phyloP scores from a whole-genome alignment of 345 rosid genomes.

The Turritis glabra region DNA sequence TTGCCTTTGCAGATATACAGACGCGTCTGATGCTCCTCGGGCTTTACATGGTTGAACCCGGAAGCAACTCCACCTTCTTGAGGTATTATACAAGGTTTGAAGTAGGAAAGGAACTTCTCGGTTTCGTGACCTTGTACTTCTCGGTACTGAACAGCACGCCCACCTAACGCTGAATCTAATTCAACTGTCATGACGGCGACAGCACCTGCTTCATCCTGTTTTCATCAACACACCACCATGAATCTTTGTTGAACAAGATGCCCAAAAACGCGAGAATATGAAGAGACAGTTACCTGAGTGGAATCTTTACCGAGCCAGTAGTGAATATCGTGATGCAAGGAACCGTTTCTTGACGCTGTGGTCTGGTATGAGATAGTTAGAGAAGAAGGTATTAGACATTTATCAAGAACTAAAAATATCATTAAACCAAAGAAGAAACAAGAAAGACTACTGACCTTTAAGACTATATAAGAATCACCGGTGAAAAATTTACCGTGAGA shows the following conservation, averaged over 20 bases:
- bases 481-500: slow-evolving; percentile 83
- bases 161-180: slow-evolving; percentile 98
- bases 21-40: slow-evolving; percentile 75
- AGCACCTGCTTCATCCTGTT: slow-evolving; percentile 93
- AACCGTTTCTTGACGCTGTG: slow-evolving; percentile 67
- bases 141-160: slow-evolving; percentile 98
- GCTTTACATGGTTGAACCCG: slow-evolving; percentile 80
- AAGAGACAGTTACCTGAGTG: slow-evolving; percentile 54
- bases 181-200: slow-evolving; percentile 93
- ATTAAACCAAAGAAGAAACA: slow-evolving; percentile 8
- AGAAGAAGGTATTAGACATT: background rate
- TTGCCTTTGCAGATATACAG: slow-evolving; percentile 92
- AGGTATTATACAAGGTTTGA: slow-evolving; percentile 97
- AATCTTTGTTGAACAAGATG: background rate
- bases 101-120: slow-evolving; percentile 89
- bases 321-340: slow-evolving; percentile 81
- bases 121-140: slow-evolving; percentile 97
- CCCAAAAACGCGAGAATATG: background rate
- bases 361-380: slow-evolving; percentile 50
- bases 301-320: slow-evolving; percentile 97
- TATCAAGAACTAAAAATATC: background rate
- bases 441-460: slow-evolving; percentile 57
- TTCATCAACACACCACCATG: slow-evolving; percentile 32
- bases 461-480: slow-evolving; percentile 87
- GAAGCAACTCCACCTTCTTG: slow-evolving; percentile 92